These are phyloP conservation scores for Raffaelea deltoideospora DNA, from an alignment of 2,329 filamentous ascomycete species.

Conservation along the genomic window DNA sequence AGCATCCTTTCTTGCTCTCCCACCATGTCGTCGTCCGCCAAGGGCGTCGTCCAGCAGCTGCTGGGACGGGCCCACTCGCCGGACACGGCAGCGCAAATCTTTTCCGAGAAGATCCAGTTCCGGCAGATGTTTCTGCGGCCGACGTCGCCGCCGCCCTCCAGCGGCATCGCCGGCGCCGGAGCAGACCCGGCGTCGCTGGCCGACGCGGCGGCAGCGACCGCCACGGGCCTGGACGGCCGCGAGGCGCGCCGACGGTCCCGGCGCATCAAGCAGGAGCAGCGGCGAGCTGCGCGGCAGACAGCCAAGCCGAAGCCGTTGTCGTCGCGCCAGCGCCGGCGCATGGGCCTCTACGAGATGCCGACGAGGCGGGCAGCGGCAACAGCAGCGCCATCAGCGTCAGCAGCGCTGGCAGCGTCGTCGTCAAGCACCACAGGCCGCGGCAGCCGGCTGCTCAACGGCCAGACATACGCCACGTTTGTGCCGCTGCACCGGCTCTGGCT, in stretches of 20 bases:
- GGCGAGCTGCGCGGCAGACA: conserved; percentile 23
- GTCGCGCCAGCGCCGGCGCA: conserved; percentile 57
- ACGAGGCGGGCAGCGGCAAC: conserved; percentile 22
- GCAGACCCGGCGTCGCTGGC: conserved; percentile 57
- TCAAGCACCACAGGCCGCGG: too few species aligned
- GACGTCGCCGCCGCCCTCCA: conserved; percentile 48
- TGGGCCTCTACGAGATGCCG: conserved; percentile 65
- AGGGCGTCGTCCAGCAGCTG: conserved; percentile 30
- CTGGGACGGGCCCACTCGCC: conserved; percentile 69
- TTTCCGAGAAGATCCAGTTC: conserved; percentile 67
- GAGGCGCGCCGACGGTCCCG: conserved; percentile 37
- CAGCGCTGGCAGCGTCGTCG: too few species aligned
- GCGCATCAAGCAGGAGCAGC: conserved; percentile 28
- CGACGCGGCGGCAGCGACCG: conserved; percentile 32
- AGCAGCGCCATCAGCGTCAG: too few species aligned
- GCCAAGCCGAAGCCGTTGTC: conserved; percentile 55
- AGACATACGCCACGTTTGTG: conserved; percentile 61
- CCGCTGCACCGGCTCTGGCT: conserved; percentile 69
- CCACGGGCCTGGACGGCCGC: conserved; percentile 35
- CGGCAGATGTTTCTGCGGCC: conserved; percentile 68
- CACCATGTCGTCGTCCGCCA: conserved; percentile 27
- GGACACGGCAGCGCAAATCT: conserved; percentile 54
- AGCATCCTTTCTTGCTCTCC: conserved; percentile 13
- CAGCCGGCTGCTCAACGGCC: conserved; percentile 37
- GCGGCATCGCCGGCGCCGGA: conserved; percentile 46